These are phyloP conservation scores for Monocercomonoides exilis DNA, from an alignment of 78 protist genomes.

Conservation along the genomic window DNA sequence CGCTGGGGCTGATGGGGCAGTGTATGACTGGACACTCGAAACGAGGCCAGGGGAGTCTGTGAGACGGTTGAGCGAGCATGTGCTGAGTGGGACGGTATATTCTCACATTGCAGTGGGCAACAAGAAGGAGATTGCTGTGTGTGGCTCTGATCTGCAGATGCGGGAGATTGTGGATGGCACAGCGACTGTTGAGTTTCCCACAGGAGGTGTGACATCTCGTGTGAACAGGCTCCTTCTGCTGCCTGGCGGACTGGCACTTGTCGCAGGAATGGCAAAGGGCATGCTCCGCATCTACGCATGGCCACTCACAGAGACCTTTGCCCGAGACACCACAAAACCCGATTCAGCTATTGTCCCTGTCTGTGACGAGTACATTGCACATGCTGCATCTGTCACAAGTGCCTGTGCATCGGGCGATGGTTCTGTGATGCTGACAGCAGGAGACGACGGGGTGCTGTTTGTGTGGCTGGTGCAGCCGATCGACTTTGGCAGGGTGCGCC, in stretches of 20 bases:
- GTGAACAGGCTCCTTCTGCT: too few relatives aligned
- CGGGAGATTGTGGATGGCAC: not conserved
- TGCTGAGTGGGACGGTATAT: not conserved
- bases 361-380: too few relatives aligned
- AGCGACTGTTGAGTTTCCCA: too few relatives aligned
- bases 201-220: too few relatives aligned
- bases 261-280: too few relatives aligned
- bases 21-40: slow-evolving; percentile 18
- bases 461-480: not conserved
- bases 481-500: not conserved
- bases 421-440: not conserved
- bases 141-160: not conserved
- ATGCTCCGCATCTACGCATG: too few relatives aligned
- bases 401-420: not conserved
- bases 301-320: too few relatives aligned
- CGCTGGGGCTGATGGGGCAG: slow-evolving; percentile 31
- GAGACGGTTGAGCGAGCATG: not conserved
- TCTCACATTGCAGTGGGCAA: not conserved
- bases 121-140: not conserved
- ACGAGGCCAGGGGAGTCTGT: not conserved
- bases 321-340: too few relatives aligned
- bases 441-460: not conserved
- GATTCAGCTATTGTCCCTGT: too few relatives aligned
- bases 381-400: too few relatives aligned
- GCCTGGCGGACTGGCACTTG: too few relatives aligned